These are phyloP conservation scores for Magnaporthales sp. DNA, from an alignment of 2,329 filamentous ascomycete species.

Conservation along the genomic window DNA sequence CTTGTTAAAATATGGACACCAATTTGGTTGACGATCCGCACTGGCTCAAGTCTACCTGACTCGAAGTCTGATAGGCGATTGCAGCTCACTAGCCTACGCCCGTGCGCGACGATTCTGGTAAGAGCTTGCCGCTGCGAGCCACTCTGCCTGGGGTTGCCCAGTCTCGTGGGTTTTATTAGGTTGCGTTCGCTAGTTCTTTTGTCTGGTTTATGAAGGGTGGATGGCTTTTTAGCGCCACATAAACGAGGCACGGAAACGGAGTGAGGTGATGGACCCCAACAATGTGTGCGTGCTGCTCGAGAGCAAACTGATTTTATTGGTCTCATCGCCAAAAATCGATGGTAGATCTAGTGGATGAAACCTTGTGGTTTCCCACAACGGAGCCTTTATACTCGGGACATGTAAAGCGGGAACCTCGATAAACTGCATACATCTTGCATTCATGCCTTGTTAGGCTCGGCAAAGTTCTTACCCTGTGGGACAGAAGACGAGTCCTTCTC, in stretches of 20 bases:
- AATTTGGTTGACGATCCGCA: neutral
- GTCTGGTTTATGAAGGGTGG: too few relatives aligned
- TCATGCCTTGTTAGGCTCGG: neutral
- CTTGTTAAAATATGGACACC: neutral
- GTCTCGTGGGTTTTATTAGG: neutral
- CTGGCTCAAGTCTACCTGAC: neutral
- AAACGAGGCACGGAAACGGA: too few relatives aligned
- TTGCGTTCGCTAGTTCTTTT: neutral
- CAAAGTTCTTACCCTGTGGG: neutral
- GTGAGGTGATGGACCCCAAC: too few relatives aligned
- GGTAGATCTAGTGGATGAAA: neutral
- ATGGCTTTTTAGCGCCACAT: too few relatives aligned
- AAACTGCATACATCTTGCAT: neutral
- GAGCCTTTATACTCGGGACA: neutral
- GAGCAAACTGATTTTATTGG: too few relatives aligned
- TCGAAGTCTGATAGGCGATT: neutral
- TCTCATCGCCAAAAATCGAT: too few relatives aligned
- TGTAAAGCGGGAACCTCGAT: neutral
- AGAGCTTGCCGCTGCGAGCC: neutral
- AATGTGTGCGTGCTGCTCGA: too few relatives aligned
- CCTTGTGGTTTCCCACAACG: neutral
- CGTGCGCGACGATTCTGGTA: neutral
- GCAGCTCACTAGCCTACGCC: neutral
- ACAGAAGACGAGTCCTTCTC: neutral
- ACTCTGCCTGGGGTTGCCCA: neutral